Percentiles rank a stretch among this genome's conserved stretches.
These are phyloP conservation scores for Hirschfeldia incana DNA, from an alignment of 345 rosid genomes.

Conservation along the genomic window DNA sequence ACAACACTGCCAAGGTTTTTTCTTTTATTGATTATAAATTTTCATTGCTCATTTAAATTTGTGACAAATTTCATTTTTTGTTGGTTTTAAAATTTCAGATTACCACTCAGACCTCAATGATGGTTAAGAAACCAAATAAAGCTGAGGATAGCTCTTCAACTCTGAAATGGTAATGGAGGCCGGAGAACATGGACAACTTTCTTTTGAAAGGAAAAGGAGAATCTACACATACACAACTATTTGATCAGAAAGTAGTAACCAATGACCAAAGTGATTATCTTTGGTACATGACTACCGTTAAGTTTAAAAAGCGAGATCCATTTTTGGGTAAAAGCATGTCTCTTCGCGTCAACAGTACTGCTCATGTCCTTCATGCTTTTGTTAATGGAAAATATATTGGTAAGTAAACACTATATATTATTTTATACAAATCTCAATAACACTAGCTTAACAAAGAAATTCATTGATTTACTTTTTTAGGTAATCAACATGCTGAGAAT, in stretches of 20 bases:
- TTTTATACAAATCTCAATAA: background rate
- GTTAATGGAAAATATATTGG: background rate
- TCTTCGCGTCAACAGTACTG: background rate
- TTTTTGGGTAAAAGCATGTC: background rate
- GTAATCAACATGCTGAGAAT: slow-evolving; percentile 41
- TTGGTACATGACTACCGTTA: background rate
- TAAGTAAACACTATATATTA: background rate
- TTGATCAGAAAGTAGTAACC: slow-evolving; percentile 56
- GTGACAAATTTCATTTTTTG: background rate
- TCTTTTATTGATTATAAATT: background rate
- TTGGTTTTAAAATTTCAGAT: slow-evolving; percentile 22
- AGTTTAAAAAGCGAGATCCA: background rate
- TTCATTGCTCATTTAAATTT: background rate
- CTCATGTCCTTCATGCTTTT: background rate
- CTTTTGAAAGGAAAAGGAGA: slow-evolving; percentile 42
- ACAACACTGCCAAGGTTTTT: slow-evolving; percentile 24
- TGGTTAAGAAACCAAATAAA: slow-evolving; percentile 31
- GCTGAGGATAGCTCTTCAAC: slow-evolving; percentile 9
- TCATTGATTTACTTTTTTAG: slow-evolving; percentile 21
- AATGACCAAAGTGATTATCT: slow-evolving; percentile 45
- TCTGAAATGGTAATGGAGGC: slow-evolving; percentile 45
- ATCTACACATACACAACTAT: background rate
- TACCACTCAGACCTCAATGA: slow-evolving; percentile 33
- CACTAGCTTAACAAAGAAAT: background rate
- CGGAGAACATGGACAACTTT: slow-evolving; percentile 39